These are phyloP conservation scores for Candida yuanshanica DNA, from an alignment of 805 yeast species.

Conservation along the genomic window DNA sequence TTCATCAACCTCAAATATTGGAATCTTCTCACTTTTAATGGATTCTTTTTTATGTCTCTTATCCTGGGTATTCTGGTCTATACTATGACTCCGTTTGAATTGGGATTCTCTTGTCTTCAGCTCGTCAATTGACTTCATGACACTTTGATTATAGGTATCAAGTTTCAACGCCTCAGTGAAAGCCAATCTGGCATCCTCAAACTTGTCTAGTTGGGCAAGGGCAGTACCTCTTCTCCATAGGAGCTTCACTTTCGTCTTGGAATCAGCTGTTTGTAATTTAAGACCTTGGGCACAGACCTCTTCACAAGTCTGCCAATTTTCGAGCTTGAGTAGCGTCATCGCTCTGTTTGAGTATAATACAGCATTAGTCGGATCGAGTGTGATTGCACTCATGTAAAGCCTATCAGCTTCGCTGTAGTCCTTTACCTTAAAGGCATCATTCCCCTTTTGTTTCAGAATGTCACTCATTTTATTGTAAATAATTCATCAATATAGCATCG, in stretches of 20 bases:
- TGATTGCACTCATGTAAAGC: conserved; percentile 51
- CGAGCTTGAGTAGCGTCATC: conserved; percentile 50
- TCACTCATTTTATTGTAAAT: conserved; percentile 18
- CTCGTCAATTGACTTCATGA: conserved; percentile 29
- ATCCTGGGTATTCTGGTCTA: conserved; percentile 33
- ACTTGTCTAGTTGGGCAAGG: conserved; percentile 24
- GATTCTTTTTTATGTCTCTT: conserved; percentile 22
- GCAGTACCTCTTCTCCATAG: conserved; percentile 47
- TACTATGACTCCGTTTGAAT: conserved; percentile 42
- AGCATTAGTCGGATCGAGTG: conserved; percentile 42
- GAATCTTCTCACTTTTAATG: conserved; percentile 20
- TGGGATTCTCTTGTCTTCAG: conserved; percentile 20
- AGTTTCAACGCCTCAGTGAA: conserved; percentile 33
- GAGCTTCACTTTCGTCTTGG: conserved; percentile 39
- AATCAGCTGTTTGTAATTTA: conserved; percentile 18
- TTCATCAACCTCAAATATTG: conserved; percentile 36
- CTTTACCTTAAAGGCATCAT: conserved; percentile 40
- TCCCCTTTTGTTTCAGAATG: conserved; percentile 39
- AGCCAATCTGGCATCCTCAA: conserved; percentile 23
- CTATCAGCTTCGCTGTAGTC: conserved; percentile 46
- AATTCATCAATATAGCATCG: no score
- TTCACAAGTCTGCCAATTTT: conserved; percentile 43
- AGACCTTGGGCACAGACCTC: conserved; percentile 48
- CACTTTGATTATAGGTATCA: conserved; percentile 37
- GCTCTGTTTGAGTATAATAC: conserved; percentile 65